Evolutionary conservation across 345 rosid genomes (phyloP), one percentile per base, ranked within the genome.

Genomic region (Lumnitzera littorea): DNA sequence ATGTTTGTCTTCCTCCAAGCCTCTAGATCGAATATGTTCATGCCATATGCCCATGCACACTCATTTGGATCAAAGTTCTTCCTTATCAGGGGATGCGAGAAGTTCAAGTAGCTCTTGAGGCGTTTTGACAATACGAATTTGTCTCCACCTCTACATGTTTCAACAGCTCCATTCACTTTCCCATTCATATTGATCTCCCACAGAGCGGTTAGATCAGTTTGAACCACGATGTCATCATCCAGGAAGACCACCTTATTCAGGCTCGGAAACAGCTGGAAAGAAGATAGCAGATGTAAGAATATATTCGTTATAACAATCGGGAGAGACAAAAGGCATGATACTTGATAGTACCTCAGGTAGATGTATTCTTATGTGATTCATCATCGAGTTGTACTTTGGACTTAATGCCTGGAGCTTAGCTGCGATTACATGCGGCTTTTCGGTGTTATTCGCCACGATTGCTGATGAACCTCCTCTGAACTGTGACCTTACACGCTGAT

Each of bases 11-110:
- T 87, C 70, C 97, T 87, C 99, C 99, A 94, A 67, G 88, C 97
- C 6, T 86, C 72, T 14, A 94, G 74, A 69, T 94, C 91, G 54
- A 94, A 94, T 53, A 94, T 72, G 60, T 94, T 94, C 99, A 94
- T 89, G 59, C 99, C 99, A 60, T 89, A 94, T 47, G 97, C 97
- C 99, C 99, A 94, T 15, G 99, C 99, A 51, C 99, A 94, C 67
- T 84, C 88, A 16, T 83, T 66, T 5, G 95, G 95, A 48, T 90
- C 66, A 52, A 94, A 94, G 74, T 76, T 78, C 51, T 62, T 69
- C 3, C 83, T 56, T 17, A 90, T 86, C 60, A 68, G 62, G 0
- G 99, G 97, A 53, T 94, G 91, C 8, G 99, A 88, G 74, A 94
- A 94, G 72, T 94, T 94, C 63, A 94, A 75, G 60, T 90, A 94